These are phyloP conservation scores for Sclerotinia nivalis DNA, from an alignment of 2,329 filamentous ascomycete genomes.

Conservation along the genomic window DNA sequence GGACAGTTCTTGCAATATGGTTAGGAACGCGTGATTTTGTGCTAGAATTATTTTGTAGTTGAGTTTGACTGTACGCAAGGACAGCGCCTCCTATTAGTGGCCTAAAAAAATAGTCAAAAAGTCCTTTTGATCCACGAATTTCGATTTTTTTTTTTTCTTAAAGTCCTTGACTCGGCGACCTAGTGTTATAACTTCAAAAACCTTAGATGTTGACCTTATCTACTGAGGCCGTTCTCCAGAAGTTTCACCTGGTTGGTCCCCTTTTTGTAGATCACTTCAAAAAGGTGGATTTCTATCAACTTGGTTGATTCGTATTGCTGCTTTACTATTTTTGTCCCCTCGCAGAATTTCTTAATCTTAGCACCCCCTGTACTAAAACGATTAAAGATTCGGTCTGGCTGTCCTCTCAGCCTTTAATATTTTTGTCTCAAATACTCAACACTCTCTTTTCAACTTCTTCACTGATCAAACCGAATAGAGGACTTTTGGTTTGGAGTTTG, in stretches of 20 bases:
- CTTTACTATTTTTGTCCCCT: constrained; percentile 11
- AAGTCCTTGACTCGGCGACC: too few relatives aligned
- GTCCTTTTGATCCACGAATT: neutral
- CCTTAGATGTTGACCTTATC: neutral
- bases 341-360: constrained; percentile 17
- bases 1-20: neutral
- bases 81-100: neutral
- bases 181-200: too few relatives aligned
- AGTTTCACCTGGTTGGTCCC: constrained; percentile 13
- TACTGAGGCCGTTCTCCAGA: constrained; percentile 6
- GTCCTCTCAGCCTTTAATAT: constrained; percentile 12
- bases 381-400: constrained; percentile 18
- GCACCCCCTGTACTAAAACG: constrained; percentile 1
- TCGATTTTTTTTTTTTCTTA: neutral
- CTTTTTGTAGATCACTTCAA: constrained; percentile 10
- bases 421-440: constrained; percentile 2
- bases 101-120: neutral
- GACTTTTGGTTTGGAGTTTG: neutral
- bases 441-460: neutral
- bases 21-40: neutral
- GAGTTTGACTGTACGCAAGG: neutral
- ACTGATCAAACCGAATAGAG: neutral
- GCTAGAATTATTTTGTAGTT: neutral
- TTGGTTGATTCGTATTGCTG: neutral
- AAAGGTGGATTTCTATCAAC: constrained; percentile 4